phyloP scores from a whole-genome alignment of 176 grass and related monocot genomes.

The Hyparrhenia diplandra region DNA sequence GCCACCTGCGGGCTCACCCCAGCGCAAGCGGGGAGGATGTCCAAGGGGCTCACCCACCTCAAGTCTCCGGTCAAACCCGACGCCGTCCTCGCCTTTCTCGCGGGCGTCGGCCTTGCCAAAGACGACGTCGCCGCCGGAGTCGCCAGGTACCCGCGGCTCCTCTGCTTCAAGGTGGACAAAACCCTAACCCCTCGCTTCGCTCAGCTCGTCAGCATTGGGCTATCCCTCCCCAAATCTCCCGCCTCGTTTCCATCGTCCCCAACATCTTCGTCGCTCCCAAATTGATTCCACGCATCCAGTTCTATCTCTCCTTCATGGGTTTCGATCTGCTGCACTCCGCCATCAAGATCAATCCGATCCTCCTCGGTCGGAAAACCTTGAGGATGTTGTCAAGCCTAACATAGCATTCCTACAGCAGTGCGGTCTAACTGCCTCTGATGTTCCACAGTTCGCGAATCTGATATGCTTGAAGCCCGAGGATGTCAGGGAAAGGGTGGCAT shows the following conservation, averaged over 20 bases:
- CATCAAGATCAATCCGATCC: neutral
- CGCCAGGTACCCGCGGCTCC: neutral
- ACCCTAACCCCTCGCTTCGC: conserved; percentile 17
- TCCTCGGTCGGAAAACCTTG: neutral
- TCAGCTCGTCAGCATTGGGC: neutral
- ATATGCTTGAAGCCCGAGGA: neutral
- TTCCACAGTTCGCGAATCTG: neutral
- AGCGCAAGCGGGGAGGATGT: neutral
- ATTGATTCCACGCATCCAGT: neutral
- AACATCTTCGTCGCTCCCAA: neutral
- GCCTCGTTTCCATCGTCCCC: neutral
- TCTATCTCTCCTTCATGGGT: neutral
- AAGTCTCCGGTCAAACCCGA: neutral
- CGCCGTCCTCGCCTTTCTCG: neutral
- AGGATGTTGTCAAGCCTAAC: conserved; percentile 14
- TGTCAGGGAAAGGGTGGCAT: neutral
- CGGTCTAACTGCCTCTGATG: neutral
- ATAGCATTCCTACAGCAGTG: neutral
- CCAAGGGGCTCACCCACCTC: neutral
- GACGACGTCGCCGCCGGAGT: neutral
- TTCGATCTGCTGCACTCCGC: neutral
- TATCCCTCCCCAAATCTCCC: neutral
- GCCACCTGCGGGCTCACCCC: conserved; percentile 25
- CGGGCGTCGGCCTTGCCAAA: neutral
- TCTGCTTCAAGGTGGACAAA: neutral